Percentiles rank a stretch among this genome's conserved stretches.
Evolutionary conservation across 2,329 filamentous ascomycete genomes (phyloP).

Genomic region (Ilyonectria mors-panacis): DNA sequence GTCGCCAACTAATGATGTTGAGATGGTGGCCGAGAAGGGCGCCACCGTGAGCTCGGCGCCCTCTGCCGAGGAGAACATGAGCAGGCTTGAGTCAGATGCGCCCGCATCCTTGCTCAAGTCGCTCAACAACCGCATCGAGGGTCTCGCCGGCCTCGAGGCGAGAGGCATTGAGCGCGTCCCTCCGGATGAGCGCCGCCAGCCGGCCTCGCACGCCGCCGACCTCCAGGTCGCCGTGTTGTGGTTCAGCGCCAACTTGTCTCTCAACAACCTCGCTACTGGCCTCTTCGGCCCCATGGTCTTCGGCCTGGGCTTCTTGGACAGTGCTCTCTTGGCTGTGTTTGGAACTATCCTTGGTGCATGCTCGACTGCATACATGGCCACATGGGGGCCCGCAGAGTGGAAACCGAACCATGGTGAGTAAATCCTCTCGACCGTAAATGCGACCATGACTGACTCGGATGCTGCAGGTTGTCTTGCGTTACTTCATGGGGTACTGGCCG

Average conservation of each 20-base stretch:
- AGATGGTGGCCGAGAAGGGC: slow-evolving; percentile 37
- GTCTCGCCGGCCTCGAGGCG: slow-evolving; percentile 56
- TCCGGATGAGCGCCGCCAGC: slow-evolving; percentile 55
- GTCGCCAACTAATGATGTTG: slow-evolving; percentile 24
- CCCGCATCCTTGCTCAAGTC: slow-evolving; percentile 25
- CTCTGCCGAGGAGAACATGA: slow-evolving; percentile 26
- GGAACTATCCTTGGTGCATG: slow-evolving; percentile 82
- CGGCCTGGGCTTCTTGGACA: slow-evolving; percentile 79
- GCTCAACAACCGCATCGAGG: slow-evolving; percentile 41
- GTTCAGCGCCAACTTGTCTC: slow-evolving; percentile 61
- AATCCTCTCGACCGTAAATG: neutral
- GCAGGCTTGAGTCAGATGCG: slow-evolving; percentile 5
- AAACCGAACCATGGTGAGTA: slow-evolving; percentile 78
- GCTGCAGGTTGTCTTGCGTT: slow-evolving; percentile 74
- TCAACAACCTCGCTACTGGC: slow-evolving; percentile 74
- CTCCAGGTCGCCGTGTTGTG: slow-evolving; percentile 59
- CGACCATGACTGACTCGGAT: slow-evolving; percentile 16
- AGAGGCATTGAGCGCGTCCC: slow-evolving; percentile 58
- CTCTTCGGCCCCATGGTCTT: slow-evolving; percentile 79
- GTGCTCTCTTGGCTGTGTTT: slow-evolving; percentile 79
- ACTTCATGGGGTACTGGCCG: slow-evolving; percentile 79
- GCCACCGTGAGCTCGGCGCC: slow-evolving; percentile 28
- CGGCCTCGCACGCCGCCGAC: slow-evolving; percentile 52
- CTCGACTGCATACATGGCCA: slow-evolving; percentile 83
- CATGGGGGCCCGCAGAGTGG: slow-evolving; percentile 81